Conservation (phyloP, 106 monocot genomes). For the Dendrobium catenatum region DNA sequence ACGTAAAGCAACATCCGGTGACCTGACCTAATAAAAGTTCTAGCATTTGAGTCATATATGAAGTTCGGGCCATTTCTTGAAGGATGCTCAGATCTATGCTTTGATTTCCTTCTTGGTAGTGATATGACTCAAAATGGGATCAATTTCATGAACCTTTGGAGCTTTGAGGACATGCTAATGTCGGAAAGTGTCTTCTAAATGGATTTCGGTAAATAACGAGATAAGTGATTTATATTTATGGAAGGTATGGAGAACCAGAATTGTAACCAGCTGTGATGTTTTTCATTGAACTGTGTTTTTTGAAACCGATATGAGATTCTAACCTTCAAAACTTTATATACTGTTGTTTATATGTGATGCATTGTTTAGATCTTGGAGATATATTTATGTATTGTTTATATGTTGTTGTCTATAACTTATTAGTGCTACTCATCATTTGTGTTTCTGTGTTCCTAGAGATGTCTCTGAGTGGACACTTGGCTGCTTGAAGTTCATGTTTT, state of each 20-base stretch:
- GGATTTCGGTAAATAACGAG: conserved; percentile 10
- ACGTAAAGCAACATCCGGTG: too few relatives aligned
- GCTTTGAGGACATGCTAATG: conserved; percentile 58
- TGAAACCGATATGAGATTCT: background rate
- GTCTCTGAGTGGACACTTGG: background rate
- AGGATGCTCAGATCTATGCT: conserved; percentile 30
- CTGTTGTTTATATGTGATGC: conserved; percentile 2
- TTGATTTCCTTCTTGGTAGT: conserved; percentile 30
- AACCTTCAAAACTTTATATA: background rate
- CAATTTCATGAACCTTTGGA: conserved; percentile 45
- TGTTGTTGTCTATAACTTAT: background rate
- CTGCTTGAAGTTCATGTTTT: background rate
- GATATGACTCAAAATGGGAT: conserved; percentile 29
- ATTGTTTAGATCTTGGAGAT: background rate
- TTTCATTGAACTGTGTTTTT: background rate
- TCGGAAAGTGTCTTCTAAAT: conserved; percentile 18
- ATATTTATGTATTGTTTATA: background rate
- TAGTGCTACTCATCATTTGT: conserved; percentile 1
- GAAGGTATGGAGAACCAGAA: conserved; percentile 6
- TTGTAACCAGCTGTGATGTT: background rate
- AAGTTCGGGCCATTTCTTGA: conserved; percentile 40
- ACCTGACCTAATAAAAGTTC: too few relatives aligned
- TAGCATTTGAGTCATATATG: conserved; percentile 35
- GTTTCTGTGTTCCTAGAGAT: background rate
- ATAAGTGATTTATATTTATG: background rate